Percentiles rank a stretch among this genome's conserved stretches.
These are phyloP conservation scores for Chaetomium cochliodes DNA, from an alignment of 495 filamentous ascomycete species.

Conservation along the genomic window DNA sequence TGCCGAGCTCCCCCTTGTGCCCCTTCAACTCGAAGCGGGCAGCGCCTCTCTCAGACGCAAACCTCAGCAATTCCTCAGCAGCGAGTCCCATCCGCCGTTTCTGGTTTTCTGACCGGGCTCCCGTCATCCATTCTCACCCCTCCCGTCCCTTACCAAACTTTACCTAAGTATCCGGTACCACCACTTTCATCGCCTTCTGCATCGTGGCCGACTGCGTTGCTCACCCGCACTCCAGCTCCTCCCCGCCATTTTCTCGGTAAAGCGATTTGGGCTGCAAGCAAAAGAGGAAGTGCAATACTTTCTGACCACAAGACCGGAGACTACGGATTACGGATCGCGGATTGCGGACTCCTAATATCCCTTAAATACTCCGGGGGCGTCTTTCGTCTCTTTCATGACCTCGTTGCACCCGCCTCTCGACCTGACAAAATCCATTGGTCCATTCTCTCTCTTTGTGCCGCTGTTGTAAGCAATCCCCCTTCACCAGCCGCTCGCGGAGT, in stretches of 20 bases:
- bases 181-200: neutral
- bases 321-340: no score
- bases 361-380: neutral
- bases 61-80: constrained; percentile 9
- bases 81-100: constrained; percentile 5
- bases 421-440: constrained; percentile 13
- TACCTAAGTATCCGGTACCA: neutral
- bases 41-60: constrained; percentile 1
- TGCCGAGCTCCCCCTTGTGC: neutral
- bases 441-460: constrained; percentile 19
- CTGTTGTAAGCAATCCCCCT: neutral
- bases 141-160: neutral
- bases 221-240: neutral
- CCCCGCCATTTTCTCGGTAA: neutral
- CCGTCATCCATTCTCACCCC: constrained; percentile 15
- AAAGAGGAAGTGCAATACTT: no score
- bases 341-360: neutral
- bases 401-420: neutral
- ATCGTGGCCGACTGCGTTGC: neutral
- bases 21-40: neutral
- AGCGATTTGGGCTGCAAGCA: neutral
- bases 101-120: neutral
- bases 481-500: constrained; percentile 9
- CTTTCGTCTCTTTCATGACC: neutral
- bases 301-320: no score